phyloP scores from a whole-genome alignment of 352 stramenopile species.

The Phytophthora citricola region DNA sequence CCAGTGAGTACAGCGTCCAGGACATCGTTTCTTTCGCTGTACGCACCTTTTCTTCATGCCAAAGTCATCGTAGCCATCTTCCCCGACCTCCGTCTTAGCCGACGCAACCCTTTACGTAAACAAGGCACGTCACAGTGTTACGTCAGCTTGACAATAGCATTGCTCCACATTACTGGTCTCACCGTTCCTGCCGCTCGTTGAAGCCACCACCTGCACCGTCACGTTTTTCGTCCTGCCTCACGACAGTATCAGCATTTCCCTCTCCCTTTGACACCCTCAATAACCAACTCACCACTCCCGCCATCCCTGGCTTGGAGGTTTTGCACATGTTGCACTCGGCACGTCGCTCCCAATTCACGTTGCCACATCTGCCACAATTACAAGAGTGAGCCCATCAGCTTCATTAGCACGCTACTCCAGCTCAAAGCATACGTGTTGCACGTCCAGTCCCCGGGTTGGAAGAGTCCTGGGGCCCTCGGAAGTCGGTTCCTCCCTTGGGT shows the following conservation, averaged over 20 bases:
- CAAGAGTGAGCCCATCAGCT: slow-evolving; percentile 2
- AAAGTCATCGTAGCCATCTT: slow-evolving; percentile 91
- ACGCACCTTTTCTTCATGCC: slow-evolving; percentile 83
- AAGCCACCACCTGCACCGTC: slow-evolving; percentile 84
- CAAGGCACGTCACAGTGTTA: slow-evolving; percentile 7
- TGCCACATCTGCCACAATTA: slow-evolving; percentile 66
- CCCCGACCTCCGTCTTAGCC: slow-evolving; percentile 76
- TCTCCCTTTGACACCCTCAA: not conserved
- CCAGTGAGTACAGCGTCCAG: not conserved
- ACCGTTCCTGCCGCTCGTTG: slow-evolving; percentile 87
- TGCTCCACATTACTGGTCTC: slow-evolving; percentile 1
- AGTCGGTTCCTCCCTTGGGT: slow-evolving; percentile 39
- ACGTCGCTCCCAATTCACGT: slow-evolving; percentile 88
- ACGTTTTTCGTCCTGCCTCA: slow-evolving; percentile 71
- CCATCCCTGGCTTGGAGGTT: slow-evolving; percentile 73
- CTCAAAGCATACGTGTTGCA: slow-evolving; percentile 69
- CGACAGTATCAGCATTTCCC: not conserved
- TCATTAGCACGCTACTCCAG: not conserved
- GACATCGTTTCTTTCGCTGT: not conserved
- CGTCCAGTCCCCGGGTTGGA: slow-evolving; percentile 82
- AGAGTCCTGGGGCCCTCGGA: slow-evolving; percentile 75
- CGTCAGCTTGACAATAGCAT: not conserved
- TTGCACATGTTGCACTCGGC: slow-evolving; percentile 91
- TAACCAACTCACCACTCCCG: slow-evolving; percentile 49
- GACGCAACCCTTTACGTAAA: slow-evolving; percentile 58